These are phyloP conservation scores for Solanum piurae DNA, from an alignment of 257 asterid genomes.

Conservation along the genomic window DNA sequence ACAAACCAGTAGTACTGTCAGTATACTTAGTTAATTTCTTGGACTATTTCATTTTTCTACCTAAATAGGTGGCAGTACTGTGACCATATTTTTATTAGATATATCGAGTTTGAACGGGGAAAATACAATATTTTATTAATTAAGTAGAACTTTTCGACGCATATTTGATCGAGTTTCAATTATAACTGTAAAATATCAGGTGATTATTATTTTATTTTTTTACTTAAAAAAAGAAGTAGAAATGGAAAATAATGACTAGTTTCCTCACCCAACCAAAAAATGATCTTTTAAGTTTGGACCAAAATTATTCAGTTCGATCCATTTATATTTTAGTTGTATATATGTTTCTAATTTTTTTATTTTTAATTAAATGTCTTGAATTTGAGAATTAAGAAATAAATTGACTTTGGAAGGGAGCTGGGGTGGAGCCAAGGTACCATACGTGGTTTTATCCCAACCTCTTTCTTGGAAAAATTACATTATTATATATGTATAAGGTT, in stretches of 20 bases:
- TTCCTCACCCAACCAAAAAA: conserved; percentile 34
- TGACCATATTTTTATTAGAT: not conserved
- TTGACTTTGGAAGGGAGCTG: not conserved
- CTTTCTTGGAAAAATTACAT: too few relatives aligned
- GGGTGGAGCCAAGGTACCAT: not conserved
- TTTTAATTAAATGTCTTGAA: not conserved
- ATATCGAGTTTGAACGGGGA: rapidly evolving
- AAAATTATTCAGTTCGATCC: not conserved
- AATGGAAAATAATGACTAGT: conserved; percentile 10
- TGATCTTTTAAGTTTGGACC: conserved; percentile 25
- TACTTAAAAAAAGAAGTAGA: not conserved
- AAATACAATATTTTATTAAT: not conserved
- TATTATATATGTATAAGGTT: too few relatives aligned
- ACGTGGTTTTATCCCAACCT: not conserved
- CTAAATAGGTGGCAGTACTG: not conserved
- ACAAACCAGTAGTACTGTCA: not conserved
- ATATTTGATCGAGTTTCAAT: not conserved
- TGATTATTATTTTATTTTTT: not conserved
- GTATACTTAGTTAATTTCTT: not conserved
- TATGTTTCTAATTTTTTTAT: not conserved
- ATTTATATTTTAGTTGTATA: not conserved
- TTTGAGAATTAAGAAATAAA: not conserved
- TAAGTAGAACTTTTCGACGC: rapidly evolving
- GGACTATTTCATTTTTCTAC: not conserved
- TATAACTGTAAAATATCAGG: not conserved